Evolutionary conservation across 441 rosid genomes (phyloP), one percentile per base, ranked within the genome.

Genomic region (Bruguiera hainesii): DNA sequence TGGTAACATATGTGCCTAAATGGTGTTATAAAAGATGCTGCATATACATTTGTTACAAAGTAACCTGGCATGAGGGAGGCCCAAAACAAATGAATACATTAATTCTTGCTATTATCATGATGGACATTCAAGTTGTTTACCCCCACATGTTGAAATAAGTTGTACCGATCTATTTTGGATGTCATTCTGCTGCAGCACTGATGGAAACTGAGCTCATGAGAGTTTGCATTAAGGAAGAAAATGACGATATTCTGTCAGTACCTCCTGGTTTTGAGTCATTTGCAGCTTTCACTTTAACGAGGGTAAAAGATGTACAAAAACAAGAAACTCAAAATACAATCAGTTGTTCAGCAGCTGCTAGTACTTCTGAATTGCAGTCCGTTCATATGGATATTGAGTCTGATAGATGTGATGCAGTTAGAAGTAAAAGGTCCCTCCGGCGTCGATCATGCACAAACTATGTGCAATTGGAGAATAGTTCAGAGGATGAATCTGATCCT

Each of bases 251-350:
- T 74, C 98, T 91, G 31, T 80, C 91, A 64, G 87, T 89, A 68
- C 99, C 99, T 19, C 99, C 98, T 50, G 99, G 99, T 30, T 96
- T 96, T 63, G 98, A 93, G 83, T 80, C 97, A 46, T 87, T 84
- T 80, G 82, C 96, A 58, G 81, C 97, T 42, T 87, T 91, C 74
- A 83, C 86, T 46, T 67, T 89, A 73, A 89, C 74, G 66, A 84
- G 73, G 64, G 78, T 75, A 39, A 81, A 81, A 61, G 85, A 81
- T 63, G 67, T 28, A 67, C 79, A 74, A 59, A 79, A 81, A 37
- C 78, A 74, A 28, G 89, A 79, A 21, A 65, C 60, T 61, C 74
- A 67, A 60, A 71, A 68, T 71, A 67, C 67, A 61, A 64, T 42
- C 53, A 67, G 79, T 18, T 80, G 81, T 76, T 79, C 83, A 72